phyloP scores from a whole-genome alignment of 495 filamentous ascomycete species.

The Penicillium simplicissimum region DNA sequence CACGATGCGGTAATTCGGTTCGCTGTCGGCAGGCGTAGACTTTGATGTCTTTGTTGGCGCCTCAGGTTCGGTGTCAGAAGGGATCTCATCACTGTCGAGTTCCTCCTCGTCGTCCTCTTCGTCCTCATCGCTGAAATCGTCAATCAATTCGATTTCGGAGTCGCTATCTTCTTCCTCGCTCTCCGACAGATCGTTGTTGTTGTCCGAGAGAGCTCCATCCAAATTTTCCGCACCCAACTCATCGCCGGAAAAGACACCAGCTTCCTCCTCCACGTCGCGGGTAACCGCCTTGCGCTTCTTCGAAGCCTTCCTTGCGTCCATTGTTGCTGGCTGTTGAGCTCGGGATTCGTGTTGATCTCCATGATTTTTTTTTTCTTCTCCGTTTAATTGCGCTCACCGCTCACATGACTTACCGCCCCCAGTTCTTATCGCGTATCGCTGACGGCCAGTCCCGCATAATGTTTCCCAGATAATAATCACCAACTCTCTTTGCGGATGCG shows the following conservation, averaged over 20 bases:
- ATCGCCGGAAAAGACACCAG: constrained; percentile 59
- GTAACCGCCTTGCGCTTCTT: constrained; percentile 63
- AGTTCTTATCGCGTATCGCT: constrained; percentile 30
- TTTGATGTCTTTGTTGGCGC: constrained; percentile 23
- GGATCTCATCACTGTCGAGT: constrained; percentile 53
- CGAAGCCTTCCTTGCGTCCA: constrained; percentile 41
- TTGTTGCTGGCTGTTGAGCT: constrained; percentile 24
- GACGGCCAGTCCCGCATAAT: constrained; percentile 8
- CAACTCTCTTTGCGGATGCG: neutral
- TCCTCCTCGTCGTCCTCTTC: constrained; percentile 45
- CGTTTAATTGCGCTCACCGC: constrained; percentile 37
- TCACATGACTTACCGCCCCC: constrained; percentile 47
- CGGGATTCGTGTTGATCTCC: constrained; percentile 15
- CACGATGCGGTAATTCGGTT: constrained; percentile 49
- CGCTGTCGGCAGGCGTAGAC: constrained; percentile 19
- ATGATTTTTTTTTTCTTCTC: constrained; percentile 41
- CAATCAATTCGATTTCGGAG: constrained; percentile 47
- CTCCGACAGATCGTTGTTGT: constrained; percentile 50
- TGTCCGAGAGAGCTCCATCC: constrained; percentile 65
- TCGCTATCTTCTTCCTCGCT: constrained; percentile 47
- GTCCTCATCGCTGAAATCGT: constrained; percentile 48
- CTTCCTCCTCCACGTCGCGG: constrained; percentile 52
- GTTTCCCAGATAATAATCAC: neutral
- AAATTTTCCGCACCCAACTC: constrained; percentile 65
- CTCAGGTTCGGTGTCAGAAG: constrained; percentile 44